Evolutionary conservation across 2,329 filamentous ascomycete species (phyloP), one percentile per base, ranked within the genome.

Genomic region (Akanthomyces lecanii): DNA sequence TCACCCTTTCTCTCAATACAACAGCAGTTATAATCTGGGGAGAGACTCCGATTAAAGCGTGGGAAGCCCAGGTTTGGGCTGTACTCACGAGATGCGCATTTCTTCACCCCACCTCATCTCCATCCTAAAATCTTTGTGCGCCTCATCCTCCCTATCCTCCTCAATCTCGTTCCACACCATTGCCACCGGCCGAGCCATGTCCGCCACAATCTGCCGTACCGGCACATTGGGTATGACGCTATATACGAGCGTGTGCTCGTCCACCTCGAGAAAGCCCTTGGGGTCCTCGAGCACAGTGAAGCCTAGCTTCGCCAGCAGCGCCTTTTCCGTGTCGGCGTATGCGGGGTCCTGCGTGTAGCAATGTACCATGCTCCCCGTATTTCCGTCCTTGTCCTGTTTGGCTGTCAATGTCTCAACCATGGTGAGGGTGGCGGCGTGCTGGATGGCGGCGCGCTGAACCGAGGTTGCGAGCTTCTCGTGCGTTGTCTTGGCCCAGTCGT

Each of bases 361-460:
- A 4, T 1, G 18, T 4, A 25, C 47, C 25, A 11, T 18, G 30
- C 28, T 16, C 5, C 61, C 44, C 11, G 30, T 11, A 23, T 23
- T 23, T 8, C 8, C 45, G 38, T 53, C 33, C 18, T 61, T 30
- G 10, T 45, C 7, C 18, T 28, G 25, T 21, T 14, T 59, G 53
- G 44, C n/a, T 12, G 50, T 18, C 40, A 62, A 8, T 3, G 30
- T 21, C n/a, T 47, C 50, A 3, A 50, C 59, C 59, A 62, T 62
- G n/a, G 59, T 62, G 5, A 62, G 66, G 64, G 62, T 71, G 69
- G 66, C 67, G 65, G 67, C 73, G 71, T 66, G 51, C n/a, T 62
- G 59, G 4, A 14, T 30, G 50, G 40, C 42, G n/a, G 50, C 33
- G 23, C 42, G 40, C 28, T n/a, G 11, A 18, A 42, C 28, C 10